phyloP scores from a whole-genome alignment of 768 basidiomycete genomes.

The Vishniacozyma victoriae region DNA sequence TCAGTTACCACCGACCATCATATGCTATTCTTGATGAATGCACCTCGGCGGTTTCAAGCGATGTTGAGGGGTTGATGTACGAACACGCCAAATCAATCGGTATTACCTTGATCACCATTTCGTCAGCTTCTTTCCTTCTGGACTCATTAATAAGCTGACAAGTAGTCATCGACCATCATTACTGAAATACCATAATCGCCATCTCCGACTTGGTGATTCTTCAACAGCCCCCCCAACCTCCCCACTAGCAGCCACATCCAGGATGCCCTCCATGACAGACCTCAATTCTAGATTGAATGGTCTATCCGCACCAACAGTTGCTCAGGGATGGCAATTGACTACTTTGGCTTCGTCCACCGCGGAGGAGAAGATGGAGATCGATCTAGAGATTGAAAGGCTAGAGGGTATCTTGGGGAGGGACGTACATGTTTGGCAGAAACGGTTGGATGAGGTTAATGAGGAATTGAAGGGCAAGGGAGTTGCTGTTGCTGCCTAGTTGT shows the following conservation, averaged over 20 bases:
- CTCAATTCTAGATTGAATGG: constrained; percentile 1
- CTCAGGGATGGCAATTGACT: constrained; percentile 37
- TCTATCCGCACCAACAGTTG: constrained; percentile 26
- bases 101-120: constrained; percentile 89
- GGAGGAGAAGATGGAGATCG: constrained; percentile 55
- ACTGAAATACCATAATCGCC: constrained; percentile 79
- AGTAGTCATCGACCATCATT: constrained; percentile 60
- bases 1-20: constrained; percentile 40
- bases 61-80: constrained; percentile 95
- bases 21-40: constrained; percentile 61
- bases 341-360: constrained; percentile 21
- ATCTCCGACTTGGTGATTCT: constrained; percentile 66
- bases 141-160: background rate
- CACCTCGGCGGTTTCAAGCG: constrained; percentile 89
- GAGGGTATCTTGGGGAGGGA: constrained; percentile 61
- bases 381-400: constrained; percentile 64
- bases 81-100: constrained; percentile 80
- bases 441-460: constrained; percentile 60
- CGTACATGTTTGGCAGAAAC: constrained; percentile 65
- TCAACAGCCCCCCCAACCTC: constrained; percentile 55
- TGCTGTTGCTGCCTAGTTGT: background rate
- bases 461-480: constrained; percentile 49
- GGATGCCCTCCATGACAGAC: background rate
- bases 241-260: background rate
- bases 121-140: constrained; percentile 48